These are phyloP conservation scores for Pseudoperonospora humuli DNA, from an alignment of 352 stramenopile species.

Conservation along the genomic window DNA sequence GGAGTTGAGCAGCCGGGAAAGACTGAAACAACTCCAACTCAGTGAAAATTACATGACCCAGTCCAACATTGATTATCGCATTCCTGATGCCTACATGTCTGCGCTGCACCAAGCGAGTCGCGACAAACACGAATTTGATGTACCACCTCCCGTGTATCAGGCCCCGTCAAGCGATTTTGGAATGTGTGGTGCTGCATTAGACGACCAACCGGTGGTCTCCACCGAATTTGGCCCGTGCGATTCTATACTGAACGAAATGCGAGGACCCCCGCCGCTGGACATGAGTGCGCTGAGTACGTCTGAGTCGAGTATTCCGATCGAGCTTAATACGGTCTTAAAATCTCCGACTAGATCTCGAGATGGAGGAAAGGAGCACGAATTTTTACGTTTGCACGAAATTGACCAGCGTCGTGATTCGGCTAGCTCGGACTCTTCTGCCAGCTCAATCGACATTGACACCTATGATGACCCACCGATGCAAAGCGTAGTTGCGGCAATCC, in stretches of 20 bases:
- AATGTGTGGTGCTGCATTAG: constrained; percentile 13
- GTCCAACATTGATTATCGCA: constrained; percentile 19
- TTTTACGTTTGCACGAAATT: constrained; percentile 15
- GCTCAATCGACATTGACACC: constrained; percentile 67
- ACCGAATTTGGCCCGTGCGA: constrained; percentile 23
- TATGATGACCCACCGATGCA: constrained; percentile 25
- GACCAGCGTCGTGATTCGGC: constrained; percentile 29
- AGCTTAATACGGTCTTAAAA: constrained; percentile 6
- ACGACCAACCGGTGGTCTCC: constrained; percentile 8
- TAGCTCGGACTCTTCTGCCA: constrained; percentile 57
- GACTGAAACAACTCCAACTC: constrained; percentile 21
- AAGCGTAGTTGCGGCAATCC: constrained; percentile 11
- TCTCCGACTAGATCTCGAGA: constrained; percentile 4
- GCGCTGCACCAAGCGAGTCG: constrained; percentile 24
- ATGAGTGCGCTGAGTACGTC: constrained; percentile 26
- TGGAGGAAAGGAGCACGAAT: constrained; percentile 5
- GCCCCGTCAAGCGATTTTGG: constrained; percentile 21
- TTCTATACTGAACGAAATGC: constrained; percentile 9
- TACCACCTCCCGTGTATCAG: constrained; percentile 18
- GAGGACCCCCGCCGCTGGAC: constrained; percentile 19
- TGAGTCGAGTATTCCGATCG: constrained; percentile 16
- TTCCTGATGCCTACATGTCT: constrained; percentile 30
- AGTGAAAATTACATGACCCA: constrained; percentile 18
- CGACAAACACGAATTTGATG: constrained; percentile 25
- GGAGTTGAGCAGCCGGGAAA: constrained; percentile 26